These are phyloP conservation scores for Crataegus laevigata DNA, from an alignment of 306 rosid genomes.

Conservation along the genomic window DNA sequence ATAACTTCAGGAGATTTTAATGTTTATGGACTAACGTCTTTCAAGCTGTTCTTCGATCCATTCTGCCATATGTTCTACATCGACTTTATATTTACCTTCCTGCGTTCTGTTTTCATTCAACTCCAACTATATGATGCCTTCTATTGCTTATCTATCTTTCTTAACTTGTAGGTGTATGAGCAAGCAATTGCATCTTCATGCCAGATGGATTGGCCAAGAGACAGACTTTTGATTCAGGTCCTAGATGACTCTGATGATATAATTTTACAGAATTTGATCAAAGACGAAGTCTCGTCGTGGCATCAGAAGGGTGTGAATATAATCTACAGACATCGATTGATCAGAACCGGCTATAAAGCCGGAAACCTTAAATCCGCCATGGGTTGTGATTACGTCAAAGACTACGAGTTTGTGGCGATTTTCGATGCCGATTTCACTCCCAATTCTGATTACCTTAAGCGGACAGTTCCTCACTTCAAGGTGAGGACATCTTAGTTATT, in stretches of 20 bases:
- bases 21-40: too few relatives aligned
- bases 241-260: slow-evolving; percentile 85
- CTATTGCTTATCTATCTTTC: not conserved
- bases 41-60: too few relatives aligned
- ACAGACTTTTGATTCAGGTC: slow-evolving; percentile 75
- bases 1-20: not conserved
- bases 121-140: not conserved
- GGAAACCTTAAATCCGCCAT: slow-evolving; percentile 97
- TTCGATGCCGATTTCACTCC: slow-evolving; percentile 97
- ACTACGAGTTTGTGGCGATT: slow-evolving; percentile 84
- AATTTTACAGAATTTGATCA: slow-evolving; percentile 60
- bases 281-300: slow-evolving; percentile 74
- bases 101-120: not conserved
- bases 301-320: slow-evolving; percentile 75
- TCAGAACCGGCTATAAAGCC: slow-evolving; percentile 95
- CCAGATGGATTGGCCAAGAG: slow-evolving; percentile 94
- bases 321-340: slow-evolving; percentile 77
- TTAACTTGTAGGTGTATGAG: slow-evolving; percentile 54
- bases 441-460: slow-evolving; percentile 84
- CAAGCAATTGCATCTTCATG: slow-evolving; percentile 86
- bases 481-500: slow-evolving; percentile 11
- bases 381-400: slow-evolving; percentile 84
- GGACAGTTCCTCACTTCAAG: slow-evolving; percentile 86
- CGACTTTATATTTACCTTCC: not conserved
- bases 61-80: too few relatives aligned